These are phyloP conservation scores for Fusarium aywerte DNA, from an alignment of 2,329 filamentous ascomycete species.

Conservation along the genomic window DNA sequence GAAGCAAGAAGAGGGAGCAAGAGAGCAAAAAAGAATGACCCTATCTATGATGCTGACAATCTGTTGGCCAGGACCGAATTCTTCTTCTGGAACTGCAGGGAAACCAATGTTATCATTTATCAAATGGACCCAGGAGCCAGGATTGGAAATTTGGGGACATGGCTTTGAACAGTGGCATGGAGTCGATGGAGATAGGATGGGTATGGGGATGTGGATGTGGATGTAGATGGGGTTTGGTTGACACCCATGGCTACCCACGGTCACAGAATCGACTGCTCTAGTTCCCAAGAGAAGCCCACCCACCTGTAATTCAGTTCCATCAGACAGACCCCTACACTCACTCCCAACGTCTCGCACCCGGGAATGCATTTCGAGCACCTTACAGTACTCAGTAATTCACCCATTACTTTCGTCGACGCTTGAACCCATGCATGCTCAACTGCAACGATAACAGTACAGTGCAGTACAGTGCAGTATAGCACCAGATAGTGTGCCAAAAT, in stretches of 20 bases:
- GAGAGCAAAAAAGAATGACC: neutral
- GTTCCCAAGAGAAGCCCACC: constrained; percentile 25
- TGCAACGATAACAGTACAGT: neutral
- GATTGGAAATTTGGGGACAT: constrained; percentile 36
- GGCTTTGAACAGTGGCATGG: constrained; percentile 16
- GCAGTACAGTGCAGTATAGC: neutral
- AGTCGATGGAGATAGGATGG: constrained; percentile 37
- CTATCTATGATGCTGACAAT: neutral
- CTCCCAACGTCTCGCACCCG: constrained; percentile 23
- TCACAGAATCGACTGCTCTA: constrained; percentile 12
- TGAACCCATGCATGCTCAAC: neutral
- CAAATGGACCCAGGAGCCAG: constrained; percentile 26
- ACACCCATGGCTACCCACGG: constrained; percentile 12
- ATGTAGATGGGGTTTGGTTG: constrained; percentile 30
- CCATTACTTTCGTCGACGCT: neutral
- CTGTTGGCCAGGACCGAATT: constrained; percentile 13
- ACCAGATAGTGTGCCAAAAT: neutral
- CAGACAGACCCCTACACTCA: constrained; percentile 15
- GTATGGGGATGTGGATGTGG: constrained; percentile 16
- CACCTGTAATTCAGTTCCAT: constrained; percentile 24
- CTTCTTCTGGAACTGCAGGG: constrained; percentile 29
- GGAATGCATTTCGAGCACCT: constrained; percentile 18
- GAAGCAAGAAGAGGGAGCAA: neutral
- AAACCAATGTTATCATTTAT: constrained; percentile 34
- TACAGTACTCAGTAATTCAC: neutral